Base-by-base conservation (phyloP, 495 filamentous ascomycete genomes). In the Hapsidospora chrysogenum region DNA sequence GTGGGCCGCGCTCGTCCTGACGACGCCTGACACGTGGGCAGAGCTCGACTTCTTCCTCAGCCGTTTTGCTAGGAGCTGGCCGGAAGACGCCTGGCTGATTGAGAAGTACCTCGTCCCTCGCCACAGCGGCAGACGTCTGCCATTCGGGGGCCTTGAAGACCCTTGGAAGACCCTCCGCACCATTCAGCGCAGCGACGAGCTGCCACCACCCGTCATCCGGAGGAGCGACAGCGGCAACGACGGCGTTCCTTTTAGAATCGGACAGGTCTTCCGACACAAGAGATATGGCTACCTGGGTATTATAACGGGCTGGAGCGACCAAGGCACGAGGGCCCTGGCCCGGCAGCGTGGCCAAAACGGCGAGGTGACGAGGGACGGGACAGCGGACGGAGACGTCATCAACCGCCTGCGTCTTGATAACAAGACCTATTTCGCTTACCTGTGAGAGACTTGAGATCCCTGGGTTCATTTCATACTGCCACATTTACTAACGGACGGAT, bases 221-320 rank as follows among this genome's bases (percentile, higher is more conserved):
- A 60, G 70, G 4, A 50, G 56, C 53, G 68, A 42, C 34, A 46
- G 38, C 27, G 54, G 47, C 42, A 61, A 44, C 46, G 14, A 48
- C 10, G 45, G 46, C 9, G 72, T 84, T n/a, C 61, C 50, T 36
- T 87, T 78, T 56, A 70, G 63, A 37, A 70, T 97, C 30, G 89
- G 89, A 3, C 78, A 89, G 42, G 70, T 92, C 2, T 89, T 96
- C 49, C 64, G 61, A 35, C 89, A 96, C 50, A 75, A 64, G 45
- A 70, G 82, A 31, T 95, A 93, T 54, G 53, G 64, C 16, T 94
- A 89, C 49, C 59, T 66, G 16, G 85, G 76, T 15, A 63, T 92
- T 9, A 81, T 97, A 41, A 79, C 76, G 9, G 87, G 87, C 13
- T 97, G 89, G 89, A 78, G 85, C 38, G 51, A 63, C 0, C 63